Conservation (phyloP, 2,329 filamentous ascomycete genomes). For the Alternaria arborescens region DNA sequence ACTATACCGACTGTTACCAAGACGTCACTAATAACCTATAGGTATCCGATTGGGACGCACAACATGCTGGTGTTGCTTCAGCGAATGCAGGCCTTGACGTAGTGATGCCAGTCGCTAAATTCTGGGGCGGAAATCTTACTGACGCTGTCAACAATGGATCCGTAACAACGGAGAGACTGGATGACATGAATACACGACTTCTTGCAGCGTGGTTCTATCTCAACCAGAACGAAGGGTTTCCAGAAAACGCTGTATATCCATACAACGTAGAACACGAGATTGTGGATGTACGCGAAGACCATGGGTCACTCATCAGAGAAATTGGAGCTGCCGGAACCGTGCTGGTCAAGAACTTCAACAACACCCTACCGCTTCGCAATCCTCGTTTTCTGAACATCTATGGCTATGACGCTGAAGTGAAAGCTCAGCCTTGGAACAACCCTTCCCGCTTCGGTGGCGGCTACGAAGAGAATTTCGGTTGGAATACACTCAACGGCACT, state of each 20-base stretch:
- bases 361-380: slow-evolving; percentile 61
- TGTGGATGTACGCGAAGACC: slow-evolving; percentile 55
- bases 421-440: slow-evolving; percentile 49
- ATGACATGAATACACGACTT: slow-evolving; percentile 44
- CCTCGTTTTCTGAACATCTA: slow-evolving; percentile 51
- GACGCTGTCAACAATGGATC: slow-evolving; percentile 42
- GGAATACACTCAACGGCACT: slow-evolving; percentile 53
- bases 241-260: slow-evolving; percentile 33
- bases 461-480: slow-evolving; percentile 51
- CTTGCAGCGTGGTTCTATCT: slow-evolving; percentile 40
- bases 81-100: slow-evolving; percentile 60
- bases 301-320: slow-evolving; percentile 51
- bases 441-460: slow-evolving; percentile 49
- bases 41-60: slow-evolving; percentile 54
- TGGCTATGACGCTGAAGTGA: slow-evolving; percentile 51
- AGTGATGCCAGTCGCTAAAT: slow-evolving; percentile 50
- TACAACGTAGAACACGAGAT: slow-evolving; percentile 53
- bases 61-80: slow-evolving; percentile 56
- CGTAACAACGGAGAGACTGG: slow-evolving; percentile 31
- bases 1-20: neutral
- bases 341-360: slow-evolving; percentile 62
- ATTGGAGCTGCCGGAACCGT: slow-evolving; percentile 53
- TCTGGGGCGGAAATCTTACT: slow-evolving; percentile 43
- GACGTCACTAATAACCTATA: neutral
- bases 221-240: slow-evolving; percentile 52